Percentiles rank a stretch among this genome's conserved stretches.
phyloP scores from a whole-genome alignment of 73 alveolate species.

The Paramecium caudatum region DNA sequence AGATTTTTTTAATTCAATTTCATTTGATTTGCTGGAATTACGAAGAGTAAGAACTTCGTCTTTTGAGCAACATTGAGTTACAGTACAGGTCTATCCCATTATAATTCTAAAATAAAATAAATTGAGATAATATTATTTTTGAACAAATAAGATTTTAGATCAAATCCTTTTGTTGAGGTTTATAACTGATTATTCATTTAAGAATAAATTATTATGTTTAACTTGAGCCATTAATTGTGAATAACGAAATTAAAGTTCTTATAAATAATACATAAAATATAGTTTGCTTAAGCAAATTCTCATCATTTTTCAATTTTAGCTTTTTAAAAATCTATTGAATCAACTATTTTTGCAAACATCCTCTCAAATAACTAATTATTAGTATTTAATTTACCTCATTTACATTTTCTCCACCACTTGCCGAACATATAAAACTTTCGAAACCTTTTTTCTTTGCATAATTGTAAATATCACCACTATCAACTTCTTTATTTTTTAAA shows the following conservation, averaged over 20 bases:
- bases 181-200: background rate
- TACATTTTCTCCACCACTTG: conserved; percentile 65
- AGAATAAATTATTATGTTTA: no score
- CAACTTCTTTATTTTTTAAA: conserved; percentile 68
- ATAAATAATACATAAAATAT: no score
- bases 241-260: no score
- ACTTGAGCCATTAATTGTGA: no score
- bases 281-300: no score
- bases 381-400: conserved; percentile 47
- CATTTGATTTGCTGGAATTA: background rate
- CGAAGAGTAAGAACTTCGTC: background rate
- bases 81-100: conserved; percentile 29
- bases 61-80: background rate
- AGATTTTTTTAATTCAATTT: background rate
- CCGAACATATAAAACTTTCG: conserved; percentile 59
- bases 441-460: conserved; percentile 72
- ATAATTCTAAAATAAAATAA: background rate
- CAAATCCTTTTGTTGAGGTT: background rate
- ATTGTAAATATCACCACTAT: conserved; percentile 28
- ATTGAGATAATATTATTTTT: background rate
- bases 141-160: background rate
- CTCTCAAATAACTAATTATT: conserved; percentile 67
- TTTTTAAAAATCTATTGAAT: conserved; percentile 53
- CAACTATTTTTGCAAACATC: conserved; percentile 68
- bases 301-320: conserved; percentile 7